These are phyloP conservation scores for Adenanthera pavonina DNA, from an alignment of 306 rosid genomes.

Conservation along the genomic window DNA sequence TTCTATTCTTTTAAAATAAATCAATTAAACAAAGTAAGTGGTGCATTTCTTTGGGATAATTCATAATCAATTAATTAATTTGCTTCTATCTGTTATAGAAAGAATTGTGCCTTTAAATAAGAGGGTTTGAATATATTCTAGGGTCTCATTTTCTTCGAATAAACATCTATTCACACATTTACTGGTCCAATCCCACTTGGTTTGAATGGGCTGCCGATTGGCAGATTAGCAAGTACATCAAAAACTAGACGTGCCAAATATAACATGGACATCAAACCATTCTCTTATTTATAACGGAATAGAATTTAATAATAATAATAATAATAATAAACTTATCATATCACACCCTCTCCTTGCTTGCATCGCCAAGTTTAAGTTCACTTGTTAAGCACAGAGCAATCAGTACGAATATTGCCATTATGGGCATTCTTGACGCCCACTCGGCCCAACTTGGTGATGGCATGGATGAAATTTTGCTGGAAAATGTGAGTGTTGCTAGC, in stretches of 20 bases:
- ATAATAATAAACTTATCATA: not conserved
- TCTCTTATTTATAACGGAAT: not conserved
- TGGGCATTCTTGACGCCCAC: conserved; percentile 65
- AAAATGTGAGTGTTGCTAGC: conserved; percentile 48
- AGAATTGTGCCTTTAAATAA: too few species aligned
- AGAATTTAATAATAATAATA: not conserved
- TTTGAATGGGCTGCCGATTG: too few species aligned
- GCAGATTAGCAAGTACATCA: not conserved
- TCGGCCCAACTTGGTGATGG: conserved; percentile 76
- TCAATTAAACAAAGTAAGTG: too few species aligned
- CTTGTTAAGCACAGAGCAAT: conserved; percentile 53
- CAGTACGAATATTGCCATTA: conserved; percentile 67
- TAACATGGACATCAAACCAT: not conserved
- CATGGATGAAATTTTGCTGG: conserved; percentile 52
- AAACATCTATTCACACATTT: too few species aligned
- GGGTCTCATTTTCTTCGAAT: too few species aligned
- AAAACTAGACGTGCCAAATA: not conserved
- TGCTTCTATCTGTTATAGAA: too few species aligned
- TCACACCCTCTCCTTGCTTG: too few species aligned
- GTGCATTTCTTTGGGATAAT: too few species aligned
- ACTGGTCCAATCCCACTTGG: too few species aligned
- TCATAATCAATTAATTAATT: too few species aligned
- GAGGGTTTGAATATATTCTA: too few species aligned
- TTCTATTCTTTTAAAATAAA: too few species aligned
- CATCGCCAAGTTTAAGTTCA: not conserved